Evolutionary conservation across 148 eudicot species (phyloP).

Genomic region (Camellia sinensis): DNA sequence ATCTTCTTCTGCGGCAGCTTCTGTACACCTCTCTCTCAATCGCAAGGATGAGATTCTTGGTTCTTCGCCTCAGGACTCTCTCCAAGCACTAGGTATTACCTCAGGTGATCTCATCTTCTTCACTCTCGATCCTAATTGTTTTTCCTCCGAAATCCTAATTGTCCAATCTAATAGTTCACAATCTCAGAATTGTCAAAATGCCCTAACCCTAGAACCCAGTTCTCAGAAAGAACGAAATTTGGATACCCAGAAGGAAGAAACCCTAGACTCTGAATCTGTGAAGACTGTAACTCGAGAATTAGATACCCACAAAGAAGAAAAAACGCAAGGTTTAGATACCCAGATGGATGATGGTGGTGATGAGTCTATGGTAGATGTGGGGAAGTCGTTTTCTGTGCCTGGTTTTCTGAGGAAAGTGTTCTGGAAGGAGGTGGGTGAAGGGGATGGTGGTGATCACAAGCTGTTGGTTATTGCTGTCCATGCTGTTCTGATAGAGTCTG

Average conservation of each 20-base stretch:
- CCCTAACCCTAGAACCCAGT: neutral
- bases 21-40: slow-evolving; percentile 64
- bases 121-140: slow-evolving; percentile 34
- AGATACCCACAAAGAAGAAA: slow-evolving; percentile 17
- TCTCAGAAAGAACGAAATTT: neutral
- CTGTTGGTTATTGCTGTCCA: slow-evolving; percentile 73
- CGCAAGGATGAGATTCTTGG: slow-evolving; percentile 62
- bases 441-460: slow-evolving; percentile 51
- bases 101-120: slow-evolving; percentile 80
- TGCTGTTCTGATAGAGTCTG: slow-evolving; percentile 78
- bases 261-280: neutral
- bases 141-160: slow-evolving; percentile 33
- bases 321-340: neutral
- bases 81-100: slow-evolving; percentile 55
- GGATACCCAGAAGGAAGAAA: neutral
- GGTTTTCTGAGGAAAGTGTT: slow-evolving; percentile 75
- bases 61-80: slow-evolving; percentile 7
- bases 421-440: slow-evolving; percentile 65
- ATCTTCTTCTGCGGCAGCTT: slow-evolving; percentile 35
- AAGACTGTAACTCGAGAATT: neutral
- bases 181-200: slow-evolving; percentile 10
- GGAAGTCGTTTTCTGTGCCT: slow-evolving; percentile 62
- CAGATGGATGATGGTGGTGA: slow-evolving; percentile 61
- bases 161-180: neutral
- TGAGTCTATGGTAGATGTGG: slow-evolving; percentile 19